A percentile compares a stretch with the other conserved stretches of the same genome.
Conservation (phyloP, 805 yeast species). For the Hanseniaspora pseudoguilliermondii region DNA sequence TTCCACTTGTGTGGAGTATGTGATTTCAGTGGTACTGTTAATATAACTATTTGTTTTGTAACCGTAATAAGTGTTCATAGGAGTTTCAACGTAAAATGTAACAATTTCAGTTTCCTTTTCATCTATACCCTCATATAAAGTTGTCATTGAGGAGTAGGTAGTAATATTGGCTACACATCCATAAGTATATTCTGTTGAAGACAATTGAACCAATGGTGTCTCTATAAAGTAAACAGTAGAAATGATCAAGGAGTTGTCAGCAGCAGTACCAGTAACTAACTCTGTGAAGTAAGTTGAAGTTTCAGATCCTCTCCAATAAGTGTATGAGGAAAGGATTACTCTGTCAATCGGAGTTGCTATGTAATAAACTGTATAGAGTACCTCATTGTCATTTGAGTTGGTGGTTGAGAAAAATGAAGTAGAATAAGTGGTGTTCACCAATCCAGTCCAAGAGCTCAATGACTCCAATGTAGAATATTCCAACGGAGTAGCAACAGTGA, state of each 20-base stretch:
- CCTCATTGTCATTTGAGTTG: constrained; percentile 14
- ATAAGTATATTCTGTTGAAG: background rate
- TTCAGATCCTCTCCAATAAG: constrained; percentile 10
- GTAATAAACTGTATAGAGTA: constrained; percentile 14
- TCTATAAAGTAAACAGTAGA: constrained; percentile 11
- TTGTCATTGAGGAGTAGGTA: constrained; percentile 2
- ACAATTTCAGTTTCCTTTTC: background rate
- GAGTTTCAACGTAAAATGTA: constrained; percentile 4
- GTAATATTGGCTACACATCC: background rate
- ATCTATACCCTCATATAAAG: background rate
- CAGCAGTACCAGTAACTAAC: background rate
- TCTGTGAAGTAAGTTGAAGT: constrained; percentile 8
- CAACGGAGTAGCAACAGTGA: constrained; percentile 11
- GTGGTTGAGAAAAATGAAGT: constrained; percentile 6
- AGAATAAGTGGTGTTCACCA: constrained; percentile 13
- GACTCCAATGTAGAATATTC: constrained; percentile 1
- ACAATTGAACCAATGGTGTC: constrained; percentile 10
- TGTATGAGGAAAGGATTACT: background rate
- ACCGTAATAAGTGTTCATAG: constrained; percentile 1
- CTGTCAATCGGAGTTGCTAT: constrained; percentile 16
- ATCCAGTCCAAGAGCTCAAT: constrained; percentile 14
- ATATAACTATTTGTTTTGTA: background rate
- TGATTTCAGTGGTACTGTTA: background rate
- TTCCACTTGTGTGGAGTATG: constrained; percentile 7
- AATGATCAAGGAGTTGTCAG: background rate